Evolutionary conservation across 179 eudicot genomes (phyloP), one percentile per base, ranked within the genome.

Genomic region (Nepenthes alata): DNA sequence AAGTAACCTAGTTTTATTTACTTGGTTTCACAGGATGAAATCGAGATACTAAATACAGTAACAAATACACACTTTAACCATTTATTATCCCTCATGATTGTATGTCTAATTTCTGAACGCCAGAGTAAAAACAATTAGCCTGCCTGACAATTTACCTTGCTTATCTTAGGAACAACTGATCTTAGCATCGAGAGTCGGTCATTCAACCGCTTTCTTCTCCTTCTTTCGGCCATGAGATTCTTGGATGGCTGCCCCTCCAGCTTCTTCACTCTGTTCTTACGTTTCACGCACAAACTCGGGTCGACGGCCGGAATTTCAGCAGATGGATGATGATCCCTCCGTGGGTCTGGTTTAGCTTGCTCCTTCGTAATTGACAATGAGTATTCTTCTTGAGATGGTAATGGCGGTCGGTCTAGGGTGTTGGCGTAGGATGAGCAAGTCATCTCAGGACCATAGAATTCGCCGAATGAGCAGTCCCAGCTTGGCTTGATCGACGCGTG

Each of bases 121-220:
- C 8, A 58, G 25, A 25, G 25, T 15, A 5, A 15, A 37, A 12
- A 58, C 2, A 58, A 38, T 41, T 41, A 41, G 2, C 8, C 2
- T 41, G 8, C 8, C 45, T 41, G 5, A 25, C 25, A 25, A 41
- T 41, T 0, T 77, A 88, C 97, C 97, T 88, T 91, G 80, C 87
- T 91, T 35, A 91, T 91, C 77, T 91, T 91, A 8, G 97, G 97
- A 48, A 91, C 97, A 61, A 91, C 94, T n/a, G 97, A 91, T 85
- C 97, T 69, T 55, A 91, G 91, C 97, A 91, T 88, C 5, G 91
- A 84, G 8, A 91, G 86, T 8, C 97, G 77, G 57, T 91, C 97
- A 72, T 91, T 91, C 12, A 91, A 61, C 15, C 94, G 62, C 74
- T 91, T 91, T 52, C 97, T 75, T 56, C 97, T 64, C 57, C 97